Evolutionary conservation across 2,329 filamentous ascomycete species (phyloP).

Genomic region (Verticillium tricorpus): DNA sequence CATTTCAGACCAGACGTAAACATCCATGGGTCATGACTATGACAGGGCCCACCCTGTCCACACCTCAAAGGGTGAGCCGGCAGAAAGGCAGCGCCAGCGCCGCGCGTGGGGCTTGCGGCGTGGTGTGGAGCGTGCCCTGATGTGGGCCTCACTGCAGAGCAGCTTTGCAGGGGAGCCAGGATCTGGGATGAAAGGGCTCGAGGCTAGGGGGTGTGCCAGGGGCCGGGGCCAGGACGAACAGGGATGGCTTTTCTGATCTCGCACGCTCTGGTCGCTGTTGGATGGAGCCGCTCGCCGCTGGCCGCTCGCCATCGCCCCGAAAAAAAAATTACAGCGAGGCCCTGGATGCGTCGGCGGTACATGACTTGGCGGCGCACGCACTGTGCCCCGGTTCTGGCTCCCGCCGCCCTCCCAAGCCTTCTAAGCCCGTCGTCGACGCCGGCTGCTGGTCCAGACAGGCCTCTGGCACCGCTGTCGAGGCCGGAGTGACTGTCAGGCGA

Average conservation of each 20-base stretch:
- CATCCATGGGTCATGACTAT: background rate
- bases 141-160: background rate
- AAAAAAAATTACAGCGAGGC: background rate
- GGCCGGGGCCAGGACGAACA: background rate
- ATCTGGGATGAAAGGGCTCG: background rate
- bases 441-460: background rate
- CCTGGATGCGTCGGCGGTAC: background rate
- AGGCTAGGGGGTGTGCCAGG: too few relatives aligned
- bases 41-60: background rate
- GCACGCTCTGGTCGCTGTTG: background rate
- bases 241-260: background rate
- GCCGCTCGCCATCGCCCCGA: background rate
- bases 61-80: background rate
- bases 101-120: background rate
- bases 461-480: background rate
- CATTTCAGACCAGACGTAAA: background rate
- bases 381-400: background rate
- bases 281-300: background rate
- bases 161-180: background rate
- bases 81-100: background rate
- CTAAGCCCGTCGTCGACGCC: background rate
- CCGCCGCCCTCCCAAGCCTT: background rate
- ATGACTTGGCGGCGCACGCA: background rate
- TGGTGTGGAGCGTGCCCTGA: background rate
- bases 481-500: background rate